These are phyloP conservation scores for Barnettozyma vustinii DNA, from an alignment of 805 yeast species.

Conservation along the genomic window DNA sequence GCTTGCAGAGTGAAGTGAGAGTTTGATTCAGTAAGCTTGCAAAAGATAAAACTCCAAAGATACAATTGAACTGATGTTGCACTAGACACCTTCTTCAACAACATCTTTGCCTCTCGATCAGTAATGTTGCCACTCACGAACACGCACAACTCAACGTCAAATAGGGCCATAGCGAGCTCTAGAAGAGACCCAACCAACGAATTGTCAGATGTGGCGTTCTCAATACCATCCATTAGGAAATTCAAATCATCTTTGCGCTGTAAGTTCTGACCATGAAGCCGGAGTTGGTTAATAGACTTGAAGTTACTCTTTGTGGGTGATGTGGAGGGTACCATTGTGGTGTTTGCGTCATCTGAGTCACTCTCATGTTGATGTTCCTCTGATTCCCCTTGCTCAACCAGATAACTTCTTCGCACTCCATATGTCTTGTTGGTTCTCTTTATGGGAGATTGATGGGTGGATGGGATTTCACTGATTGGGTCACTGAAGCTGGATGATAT, in stretches of 20 bases:
- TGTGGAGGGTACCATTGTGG: neutral
- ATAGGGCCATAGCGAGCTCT: constrained; percentile 24
- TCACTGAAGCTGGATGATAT: neutral
- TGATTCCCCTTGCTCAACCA: constrained; percentile 16
- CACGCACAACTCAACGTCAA: constrained; percentile 19
- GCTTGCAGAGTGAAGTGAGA: neutral
- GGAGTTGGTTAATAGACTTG: constrained; percentile 26
- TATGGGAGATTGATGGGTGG: constrained; percentile 5
- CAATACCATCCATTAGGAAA: constrained; percentile 26
- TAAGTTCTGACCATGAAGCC: constrained; percentile 31
- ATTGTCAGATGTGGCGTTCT: constrained; percentile 1
- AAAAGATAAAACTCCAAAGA: constrained; percentile 15
- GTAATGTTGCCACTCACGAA: constrained; percentile 8
- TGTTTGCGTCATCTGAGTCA: constrained; percentile 7
- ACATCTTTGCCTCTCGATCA: constrained; percentile 11
- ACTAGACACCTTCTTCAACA: constrained; percentile 6
- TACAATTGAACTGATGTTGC: constrained; percentile 4
- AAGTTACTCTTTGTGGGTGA: constrained; percentile 7
- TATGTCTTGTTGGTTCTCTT: constrained; percentile 21
- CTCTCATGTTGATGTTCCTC: constrained; percentile 10
- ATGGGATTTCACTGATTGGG: neutral
- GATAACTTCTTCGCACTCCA: constrained; percentile 26
- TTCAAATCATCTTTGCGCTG: constrained; percentile 32
- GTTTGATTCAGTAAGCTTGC: constrained; percentile 11
- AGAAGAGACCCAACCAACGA: constrained; percentile 11